Conservation (phyloP, 805 yeast species). For the Barnettozyma pratensis region DNA sequence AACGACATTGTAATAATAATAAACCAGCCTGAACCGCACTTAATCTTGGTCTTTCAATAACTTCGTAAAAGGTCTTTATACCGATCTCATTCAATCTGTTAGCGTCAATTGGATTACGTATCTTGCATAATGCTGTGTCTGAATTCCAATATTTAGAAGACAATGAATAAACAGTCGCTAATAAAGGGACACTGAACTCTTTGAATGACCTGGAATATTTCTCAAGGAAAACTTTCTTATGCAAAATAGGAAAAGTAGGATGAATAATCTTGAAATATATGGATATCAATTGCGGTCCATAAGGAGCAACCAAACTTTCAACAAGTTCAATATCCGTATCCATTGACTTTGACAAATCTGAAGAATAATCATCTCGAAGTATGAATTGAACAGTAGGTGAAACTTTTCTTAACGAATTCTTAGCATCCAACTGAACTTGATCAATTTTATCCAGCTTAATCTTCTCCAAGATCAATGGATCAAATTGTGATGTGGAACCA, state of each 20-base stretch:
- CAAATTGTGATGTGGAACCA: conserved; percentile 86
- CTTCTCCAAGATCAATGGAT: conserved; percentile 59
- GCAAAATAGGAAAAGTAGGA: conserved; percentile 87
- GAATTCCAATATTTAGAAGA: conserved; percentile 93
- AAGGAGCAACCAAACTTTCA: conserved; percentile 85
- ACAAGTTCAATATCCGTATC: conserved; percentile 78
- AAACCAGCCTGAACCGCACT: conserved; percentile 91
- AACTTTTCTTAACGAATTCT: conserved; percentile 71
- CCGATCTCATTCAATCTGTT: conserved; percentile 67
- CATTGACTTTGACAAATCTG: conserved; percentile 60
- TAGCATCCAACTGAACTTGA: conserved; percentile 68
- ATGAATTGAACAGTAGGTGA: conserved; percentile 72
- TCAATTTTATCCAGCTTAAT: conserved; percentile 67
- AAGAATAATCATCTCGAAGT: conserved; percentile 74
- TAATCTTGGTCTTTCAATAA: conserved; percentile 79
- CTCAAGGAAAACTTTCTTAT: conserved; percentile 86
- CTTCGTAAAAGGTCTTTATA: conserved; percentile 57
- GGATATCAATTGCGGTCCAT: conserved; percentile 76
- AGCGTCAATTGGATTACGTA: conserved; percentile 68
- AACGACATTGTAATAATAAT: conserved; percentile 56
- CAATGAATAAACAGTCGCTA: conserved; percentile 85
- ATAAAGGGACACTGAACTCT: conserved; percentile 84
- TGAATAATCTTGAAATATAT: conserved; percentile 82
- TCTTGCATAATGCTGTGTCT: conserved; percentile 62
- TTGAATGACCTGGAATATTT: conserved; percentile 87